Percentiles rank a stretch among this genome's conserved stretches.
These are phyloP conservation scores for Gnomoniopsis smithogilvyi DNA, from an alignment of 2,329 filamentous ascomycete species.

Conservation along the genomic window DNA sequence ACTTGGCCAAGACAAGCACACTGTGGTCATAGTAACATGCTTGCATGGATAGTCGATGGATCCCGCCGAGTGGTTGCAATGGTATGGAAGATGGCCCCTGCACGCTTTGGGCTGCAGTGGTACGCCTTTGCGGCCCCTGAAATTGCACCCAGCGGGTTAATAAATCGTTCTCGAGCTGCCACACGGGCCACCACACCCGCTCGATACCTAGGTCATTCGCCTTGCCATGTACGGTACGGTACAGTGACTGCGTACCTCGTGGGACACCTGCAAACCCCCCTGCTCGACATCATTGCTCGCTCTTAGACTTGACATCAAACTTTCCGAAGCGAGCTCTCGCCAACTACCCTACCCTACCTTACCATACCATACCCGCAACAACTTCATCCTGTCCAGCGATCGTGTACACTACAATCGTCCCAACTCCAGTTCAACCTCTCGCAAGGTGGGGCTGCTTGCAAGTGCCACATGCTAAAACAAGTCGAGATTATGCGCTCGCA, in stretches of 20 bases:
- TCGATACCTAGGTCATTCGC: too few species aligned
- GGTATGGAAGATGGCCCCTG: background rate
- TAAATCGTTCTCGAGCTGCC: too few species aligned
- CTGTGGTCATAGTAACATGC: background rate
- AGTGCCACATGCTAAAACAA: conserved; percentile 14
- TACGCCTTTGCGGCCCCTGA: too few species aligned
- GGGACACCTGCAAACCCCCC: background rate
- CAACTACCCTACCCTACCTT: background rate
- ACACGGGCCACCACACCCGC: background rate
- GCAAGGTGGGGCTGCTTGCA: conserved; percentile 3
- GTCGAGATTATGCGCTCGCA: conserved; percentile 13
- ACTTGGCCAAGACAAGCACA: background rate
- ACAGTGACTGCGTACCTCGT: background rate
- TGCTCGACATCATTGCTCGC: background rate
- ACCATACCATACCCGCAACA: too few species aligned
- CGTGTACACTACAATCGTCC: background rate
- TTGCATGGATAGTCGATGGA: background rate
- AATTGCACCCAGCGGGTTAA: too few species aligned
- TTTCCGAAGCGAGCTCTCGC: background rate
- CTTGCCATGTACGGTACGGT: too few species aligned
- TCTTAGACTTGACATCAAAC: conserved; percentile 8
- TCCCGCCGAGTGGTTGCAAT: background rate
- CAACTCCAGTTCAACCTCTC: background rate
- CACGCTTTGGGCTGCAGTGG: background rate
- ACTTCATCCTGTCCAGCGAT: background rate